Base-by-base conservation (phyloP, 2,329 filamentous ascomycete genomes). In the Lasiodiplodia hormozganensis region DNA sequence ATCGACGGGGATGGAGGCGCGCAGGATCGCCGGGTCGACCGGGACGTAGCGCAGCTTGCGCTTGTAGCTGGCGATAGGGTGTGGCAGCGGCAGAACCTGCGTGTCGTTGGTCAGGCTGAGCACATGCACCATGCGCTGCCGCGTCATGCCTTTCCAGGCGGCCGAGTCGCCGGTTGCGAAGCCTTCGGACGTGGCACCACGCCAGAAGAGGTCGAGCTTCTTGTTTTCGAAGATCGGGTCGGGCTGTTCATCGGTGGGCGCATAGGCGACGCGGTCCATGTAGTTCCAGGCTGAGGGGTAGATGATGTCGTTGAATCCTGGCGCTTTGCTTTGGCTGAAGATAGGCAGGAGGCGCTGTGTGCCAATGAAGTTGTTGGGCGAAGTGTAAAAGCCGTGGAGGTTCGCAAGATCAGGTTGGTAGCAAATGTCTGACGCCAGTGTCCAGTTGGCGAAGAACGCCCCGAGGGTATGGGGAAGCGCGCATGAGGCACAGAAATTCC, bases 351-450 rank as follows among this genome's bases (percentile, higher is more conserved):
- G 83, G 23, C 89, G 84, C 70, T 88, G 85, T 1, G 90, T 86
- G 0, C 89, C 86, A 60, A 87, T 86, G 70, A 88, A 83, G 0
- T 86, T 83, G 8, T 90, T 86, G 0, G 90, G 87, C 0, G 87
- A 88, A 51, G 92, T 83, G 76, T 92, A 88, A 74, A 95, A 88
- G 52, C 92, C 90, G 73, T 95, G 92, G 1, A 95, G 83, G 70
- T 89, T 85, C 34, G 88, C 86, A 38, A 95, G 82, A 71, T 96
- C 93, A 0, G 93, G 90, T 74, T 96, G 92, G 69, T 91, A 87
- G 75, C 93, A 96, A 34, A 90, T 85, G 57, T 92, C 86, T 6
- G 89, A 85, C 5, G 90, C 87, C 10, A 85, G 76, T 1, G 85
- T 82, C 89, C 91, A 94, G 72, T 92, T 84, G 4, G 83, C 81